Base-by-base conservation (phyloP, 805 yeast genomes). In the Tetrapisispora pingtungensis region DNA sequence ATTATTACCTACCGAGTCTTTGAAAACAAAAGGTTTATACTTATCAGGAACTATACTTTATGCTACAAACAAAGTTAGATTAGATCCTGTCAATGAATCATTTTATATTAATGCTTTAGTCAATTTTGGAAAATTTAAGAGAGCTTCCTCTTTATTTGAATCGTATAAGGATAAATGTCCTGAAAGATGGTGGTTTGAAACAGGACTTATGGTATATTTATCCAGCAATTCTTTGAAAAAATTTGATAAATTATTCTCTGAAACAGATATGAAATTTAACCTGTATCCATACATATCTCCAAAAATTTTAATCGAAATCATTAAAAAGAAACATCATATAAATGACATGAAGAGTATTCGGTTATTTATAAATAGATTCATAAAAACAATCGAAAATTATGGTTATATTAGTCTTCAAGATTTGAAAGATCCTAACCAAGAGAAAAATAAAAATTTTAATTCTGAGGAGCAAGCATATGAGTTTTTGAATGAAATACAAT, bases 101-200 rank as follows among this genome's bases (percentile, higher is more conserved):
- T 66, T 72, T 33, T 75, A 69, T 50, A 71, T 76, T 18, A 73
- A 71, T 44, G 51, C 77, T 0, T 58, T 76, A 35, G 54, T 70
- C 17, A 54, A 58, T 7, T 61, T 57, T 49, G 60, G 62, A 1
- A 49, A 66, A 3, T 57, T 53, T 43, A 48, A 57, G 8, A 58
- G 62, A 32, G 79, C 78, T 0, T 55, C 56, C 7, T 47, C 57
- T 8, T 55, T 75, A 17, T 70, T 69, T 49, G 49, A 56, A 15
- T 54, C 68, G 1, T 59, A 69, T 43, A 54, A 59, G 39, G 56
- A 48, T 2, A 68, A 68, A 28, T 54, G 62, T 6, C 67, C 69
- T 27, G 68, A 73, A 46, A 56, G 77, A 43, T 76, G 77, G 67
- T 76, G 81, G 81, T 59, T 62, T 46, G 80, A 75, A 41, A 45